Evolutionary conservation across 371 early-diverging fungal genomes (phyloP), one percentile per base, ranked within the genome.

Genomic region (Rhizopus microsporus): DNA sequence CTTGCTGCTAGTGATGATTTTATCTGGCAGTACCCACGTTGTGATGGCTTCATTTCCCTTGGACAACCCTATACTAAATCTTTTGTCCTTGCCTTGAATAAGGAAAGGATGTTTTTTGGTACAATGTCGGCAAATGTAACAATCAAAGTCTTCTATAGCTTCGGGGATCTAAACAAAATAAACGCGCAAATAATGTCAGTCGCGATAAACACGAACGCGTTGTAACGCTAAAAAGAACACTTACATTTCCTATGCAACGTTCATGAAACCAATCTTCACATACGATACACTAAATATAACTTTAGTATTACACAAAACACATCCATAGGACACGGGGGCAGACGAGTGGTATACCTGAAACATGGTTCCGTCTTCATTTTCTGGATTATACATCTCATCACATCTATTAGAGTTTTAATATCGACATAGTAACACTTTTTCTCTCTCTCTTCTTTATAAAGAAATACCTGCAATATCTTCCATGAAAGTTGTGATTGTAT

Each of bases 251-350:
- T 57, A 95, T 91, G 65, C 95, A 95, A 0, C 71, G 63, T 32
- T 90, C 88, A 72, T 94, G 94, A 67, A 87, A 90, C 94, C 91
- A 92, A 64, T 92, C 94, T 63, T 92, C 88, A 68, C 96, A 96
- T 0, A 85, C 56, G 35, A 86, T 67, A 59, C 96, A 96, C 78
- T 93, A 60, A 7, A 48, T 31, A 51, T 7, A 49, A 17, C 5
- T 33, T 51, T 4, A 42, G 30, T 32, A 10, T 38, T 23, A 29
- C 8, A 31, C 33, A 10, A 9, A 33, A 2, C 9, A 38, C 38
- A 23, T 7, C n/a, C 37, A 40, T 12, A 33, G 23, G 51, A 50
- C 8, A n/a, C 12, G 29, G 3, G 6, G n/a, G n/a, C n/a, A 15
- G 9, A 8, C n/a, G 10, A 10, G 4, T 8, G 8, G 23, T 43